Base-by-base conservation (phyloP, 2,329 filamentous ascomycete genomes). In the Nemania sp. region DNA sequence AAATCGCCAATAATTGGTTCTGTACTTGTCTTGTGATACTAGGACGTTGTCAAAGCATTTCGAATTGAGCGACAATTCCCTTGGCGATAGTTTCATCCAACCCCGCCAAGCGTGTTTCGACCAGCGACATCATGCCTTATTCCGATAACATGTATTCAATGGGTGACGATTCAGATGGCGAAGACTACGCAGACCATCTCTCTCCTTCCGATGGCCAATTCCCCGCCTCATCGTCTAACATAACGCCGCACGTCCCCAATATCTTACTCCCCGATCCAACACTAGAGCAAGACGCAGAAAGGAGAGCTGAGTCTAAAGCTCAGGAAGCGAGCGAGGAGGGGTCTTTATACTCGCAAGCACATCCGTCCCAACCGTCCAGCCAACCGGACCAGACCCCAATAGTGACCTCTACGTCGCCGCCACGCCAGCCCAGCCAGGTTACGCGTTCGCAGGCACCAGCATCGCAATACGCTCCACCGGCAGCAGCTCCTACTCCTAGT, bases 201-300 rank as follows among this genome's bases (percentile, higher is more conserved):
- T 80, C 78, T 24, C 78, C 78, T 33, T 74, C 77, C n/a, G 76
- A 81, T 56, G 78, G 77, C 30, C 80, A 79, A 72, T 81, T 81
- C 64, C 71, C 72, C 61, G 69, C 73, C 14, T 72, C 73, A 11
- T 73, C 72, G 23, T 72, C 70, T 37, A 61, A 66, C 57, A 51
- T 57, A 56, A 73, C 76, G 9, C 78, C 77, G 34, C 68, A 65
- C 51, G 73, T 80, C 12, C 78, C 78, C 36, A 74, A 79, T 64
- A 68, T 80, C 46, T 69, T 78, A 55, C 75, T 81, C 49, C 69
- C 73, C 57, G 78, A 82, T 56, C 77, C 79, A 41, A 78, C 73
- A 40, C 66, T 79, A 47, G 65, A 66, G 47, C 65, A 68, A 57
- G 57, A 41, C 40, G 37, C 52, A 45, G 64, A 71, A 57, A 68